A percentile compares a stretch with the other conserved stretches of the same genome.
phyloP scores from a whole-genome alignment of 1,284 basidiomycete species.

The Cystobasidium pallidum region DNA sequence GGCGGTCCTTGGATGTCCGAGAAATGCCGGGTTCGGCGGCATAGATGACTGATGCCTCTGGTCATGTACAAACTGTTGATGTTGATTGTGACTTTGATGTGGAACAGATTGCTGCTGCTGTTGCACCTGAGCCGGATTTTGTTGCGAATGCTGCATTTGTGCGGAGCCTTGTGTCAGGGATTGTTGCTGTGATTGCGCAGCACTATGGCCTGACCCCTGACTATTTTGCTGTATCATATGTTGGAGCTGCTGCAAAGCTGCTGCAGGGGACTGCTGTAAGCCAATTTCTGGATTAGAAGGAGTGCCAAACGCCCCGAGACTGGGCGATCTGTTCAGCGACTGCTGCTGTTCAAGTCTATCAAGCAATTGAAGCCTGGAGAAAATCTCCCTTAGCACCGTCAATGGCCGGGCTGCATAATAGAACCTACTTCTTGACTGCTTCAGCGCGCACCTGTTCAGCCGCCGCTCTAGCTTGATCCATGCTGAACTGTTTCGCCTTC shows the following conservation, averaged over 20 bases:
- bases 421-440: constrained; percentile 31
- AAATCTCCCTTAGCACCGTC: neutral
- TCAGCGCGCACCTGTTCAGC: constrained; percentile 42
- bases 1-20: constrained; percentile 10
- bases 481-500: constrained; percentile 22
- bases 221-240: neutral
- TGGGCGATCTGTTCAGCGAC: constrained; percentile 8
- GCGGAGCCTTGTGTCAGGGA: neutral
- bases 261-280: constrained; percentile 3
- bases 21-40: neutral
- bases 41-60: neutral
- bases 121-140: neutral
- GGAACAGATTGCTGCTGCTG: neutral
- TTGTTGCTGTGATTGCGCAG: neutral
- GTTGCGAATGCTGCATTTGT: constrained; percentile 11
- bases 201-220: neutral
- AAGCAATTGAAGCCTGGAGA: constrained; percentile 21
- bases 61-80: neutral
- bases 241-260: neutral
- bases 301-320: neutral
- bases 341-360: constrained; percentile 36
- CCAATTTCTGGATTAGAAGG: neutral
- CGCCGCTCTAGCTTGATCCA: constrained; percentile 29
- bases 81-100: neutral
- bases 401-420: neutral